Base-by-base conservation (phyloP, 108 stramenopile genomes). In the Nitzschia putrida region DNA sequence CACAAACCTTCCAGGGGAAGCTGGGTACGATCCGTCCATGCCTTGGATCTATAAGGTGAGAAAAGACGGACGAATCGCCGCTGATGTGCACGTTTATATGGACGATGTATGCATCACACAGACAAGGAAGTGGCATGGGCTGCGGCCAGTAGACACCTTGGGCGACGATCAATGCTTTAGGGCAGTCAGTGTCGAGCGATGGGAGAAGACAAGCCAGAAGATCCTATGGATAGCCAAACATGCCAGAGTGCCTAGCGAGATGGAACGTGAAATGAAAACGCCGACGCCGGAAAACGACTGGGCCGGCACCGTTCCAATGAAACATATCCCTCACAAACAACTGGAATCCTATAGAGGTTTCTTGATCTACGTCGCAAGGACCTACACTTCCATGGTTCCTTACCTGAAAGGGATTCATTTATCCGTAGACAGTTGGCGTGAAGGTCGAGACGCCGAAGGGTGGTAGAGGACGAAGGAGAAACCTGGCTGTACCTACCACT, bases 341-440 rank as follows among this genome's bases (percentile, higher is more conserved):
- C n/a, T n/a, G n/a, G n/a, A n/a, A n/a, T n/a, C n/a, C n/a, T 26
- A 61, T 8, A 43, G 71, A 21, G 84, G 84, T 0, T 85, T 85
- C 59, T 11, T 85, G 45, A 74, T 79, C 0, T 75, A 85, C 59
- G 74, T 85, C 21, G 50, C 68, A 7, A 34, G 55, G 37, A 72
- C 80, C 1, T 85, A 81, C 47, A 64, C 69, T 1, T 26, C 10
- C 0, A 53, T 79, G 58, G 38, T 66, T 13, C 84, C 84, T 22
- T 85, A 80, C 41, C 40, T 85, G 6, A 81, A 79, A 52, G 84
- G 84, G 0, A 60, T 85, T 21, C 74, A 85, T 52, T 23, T 82
- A 0, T 73, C 84, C 0, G 13, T 82, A 2, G 68, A 81, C 25
- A 43, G 39, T 0, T 82, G 81, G 78, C 18, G 80, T 7, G 52